Conservation (phyloP, 2,329 filamentous ascomycete genomes). For the Colletotrichum horii region DNA sequence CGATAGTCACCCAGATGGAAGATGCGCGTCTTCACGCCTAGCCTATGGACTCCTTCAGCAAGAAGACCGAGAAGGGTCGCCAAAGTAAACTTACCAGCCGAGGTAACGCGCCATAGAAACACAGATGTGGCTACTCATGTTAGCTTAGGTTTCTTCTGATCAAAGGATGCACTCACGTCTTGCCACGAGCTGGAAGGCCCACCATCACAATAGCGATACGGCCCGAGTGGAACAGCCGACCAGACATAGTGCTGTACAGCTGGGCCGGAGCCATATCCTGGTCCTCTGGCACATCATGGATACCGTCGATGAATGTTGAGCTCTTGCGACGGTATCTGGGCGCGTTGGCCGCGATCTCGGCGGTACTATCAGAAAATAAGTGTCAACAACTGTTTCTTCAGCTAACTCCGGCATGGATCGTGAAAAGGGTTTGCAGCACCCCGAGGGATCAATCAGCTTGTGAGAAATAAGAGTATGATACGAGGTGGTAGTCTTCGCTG, state of each 20-base stretch:
- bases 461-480: background rate
- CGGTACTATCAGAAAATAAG: constrained; percentile 63
- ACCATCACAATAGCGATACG: constrained; percentile 98
- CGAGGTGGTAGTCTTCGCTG: background rate
- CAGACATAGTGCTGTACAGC: constrained; percentile 97
- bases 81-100: constrained; percentile 68
- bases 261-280: constrained; percentile 88
- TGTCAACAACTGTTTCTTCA: constrained; percentile 32
- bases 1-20: constrained; percentile 98
- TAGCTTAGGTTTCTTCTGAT: background rate
- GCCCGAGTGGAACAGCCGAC: constrained; percentile 94
- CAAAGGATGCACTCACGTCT: constrained; percentile 68
- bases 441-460: background rate
- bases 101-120: constrained; percentile 95
- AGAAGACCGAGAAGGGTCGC: constrained; percentile 9
- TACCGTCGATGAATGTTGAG: constrained; percentile 95
- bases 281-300: constrained; percentile 89
- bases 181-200: constrained; percentile 90
- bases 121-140: constrained; percentile 76
- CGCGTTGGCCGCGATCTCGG: constrained; percentile 89
- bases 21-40: constrained; percentile 96
- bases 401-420: constrained; percentile 16
- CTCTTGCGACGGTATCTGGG: constrained; percentile 90
- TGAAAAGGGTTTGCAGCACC: background rate
- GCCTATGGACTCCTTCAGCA: constrained; percentile 53